Evolutionary conservation across 305 asterid species (phyloP).

Genomic region (Fraxinus latifolia): DNA sequence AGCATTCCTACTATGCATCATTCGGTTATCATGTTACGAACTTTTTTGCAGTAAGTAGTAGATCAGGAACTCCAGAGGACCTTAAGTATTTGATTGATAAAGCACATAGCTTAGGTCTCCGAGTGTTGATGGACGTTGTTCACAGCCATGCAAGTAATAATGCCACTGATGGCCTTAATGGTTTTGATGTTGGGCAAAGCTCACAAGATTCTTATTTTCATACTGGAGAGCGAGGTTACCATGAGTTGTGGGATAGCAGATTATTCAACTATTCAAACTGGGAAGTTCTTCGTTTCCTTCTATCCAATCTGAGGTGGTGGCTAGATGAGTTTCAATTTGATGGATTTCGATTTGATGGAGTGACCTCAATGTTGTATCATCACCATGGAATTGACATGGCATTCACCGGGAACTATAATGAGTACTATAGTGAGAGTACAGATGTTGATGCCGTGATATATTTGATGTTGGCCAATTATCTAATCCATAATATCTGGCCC

Average conservation of each 20-base stretch:
- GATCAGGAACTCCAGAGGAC: slow-evolving; percentile 97
- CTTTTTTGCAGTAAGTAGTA: slow-evolving; percentile 89
- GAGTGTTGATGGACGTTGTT: slow-evolving; percentile 85
- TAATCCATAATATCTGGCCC: slow-evolving; percentile 70
- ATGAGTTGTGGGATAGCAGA: slow-evolving; percentile 91
- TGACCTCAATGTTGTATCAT: slow-evolving; percentile 93
- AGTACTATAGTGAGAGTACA: slow-evolving; percentile 80
- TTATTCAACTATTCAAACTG: slow-evolving; percentile 86
- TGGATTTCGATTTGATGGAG: slow-evolving; percentile 97
- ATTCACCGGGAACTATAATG: slow-evolving; percentile 74
- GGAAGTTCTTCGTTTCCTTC: slow-evolving; percentile 97
- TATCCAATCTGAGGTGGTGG: slow-evolving; percentile 98
- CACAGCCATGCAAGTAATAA: slow-evolving; percentile 97
- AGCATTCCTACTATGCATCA: slow-evolving; percentile 94
- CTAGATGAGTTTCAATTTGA: slow-evolving; percentile 87
- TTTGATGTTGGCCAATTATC: slow-evolving; percentile 81
- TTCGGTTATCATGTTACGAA: slow-evolving; percentile 96
- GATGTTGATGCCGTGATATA: slow-evolving; percentile 94
- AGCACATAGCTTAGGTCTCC: slow-evolving; percentile 91
- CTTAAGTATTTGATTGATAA: slow-evolving; percentile 90
- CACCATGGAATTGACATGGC: slow-evolving; percentile 86
- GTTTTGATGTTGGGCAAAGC: slow-evolving; percentile 89
- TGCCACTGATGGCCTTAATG: slow-evolving; percentile 84
- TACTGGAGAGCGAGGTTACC: slow-evolving; percentile 86
- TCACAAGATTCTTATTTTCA: slow-evolving; percentile 95